These are phyloP conservation scores for Yamadazyma conglobata DNA, from an alignment of 1,139 yeast species.

Conservation along the genomic window DNA sequence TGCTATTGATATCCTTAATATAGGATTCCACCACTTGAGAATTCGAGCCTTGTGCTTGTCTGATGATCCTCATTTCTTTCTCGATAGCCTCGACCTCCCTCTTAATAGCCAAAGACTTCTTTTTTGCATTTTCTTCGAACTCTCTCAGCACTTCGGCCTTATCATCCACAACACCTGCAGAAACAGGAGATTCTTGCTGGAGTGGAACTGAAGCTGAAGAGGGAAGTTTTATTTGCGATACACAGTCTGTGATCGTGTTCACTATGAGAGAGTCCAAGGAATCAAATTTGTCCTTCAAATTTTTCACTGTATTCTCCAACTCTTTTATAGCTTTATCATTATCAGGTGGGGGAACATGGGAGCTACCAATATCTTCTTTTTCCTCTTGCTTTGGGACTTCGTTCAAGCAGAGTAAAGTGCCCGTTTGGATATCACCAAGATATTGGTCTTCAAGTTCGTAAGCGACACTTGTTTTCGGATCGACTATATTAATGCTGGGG, in stretches of 20 bases:
- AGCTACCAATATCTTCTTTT: slow-evolving; percentile 12
- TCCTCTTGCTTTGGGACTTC: slow-evolving; percentile 29
- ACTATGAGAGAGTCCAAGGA: slow-evolving; percentile 7
- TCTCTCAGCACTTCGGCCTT: slow-evolving; percentile 3
- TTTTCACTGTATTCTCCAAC: slow-evolving; percentile 7
- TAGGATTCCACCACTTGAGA: slow-evolving; percentile 41
- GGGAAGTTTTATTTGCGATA: slow-evolving; percentile 1
- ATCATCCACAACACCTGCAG: slow-evolving; percentile 1
- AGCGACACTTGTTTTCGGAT: slow-evolving; percentile 53
- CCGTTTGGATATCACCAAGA: slow-evolving; percentile 54
- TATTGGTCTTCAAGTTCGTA: slow-evolving; percentile 79
- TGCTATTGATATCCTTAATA: slow-evolving; percentile 41
- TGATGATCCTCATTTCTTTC: slow-evolving; percentile 60
- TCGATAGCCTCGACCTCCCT: slow-evolving; percentile 27
- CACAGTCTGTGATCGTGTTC: slow-evolving; percentile 8
- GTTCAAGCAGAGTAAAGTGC: slow-evolving; percentile 57
- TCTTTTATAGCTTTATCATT: slow-evolving; percentile 5
- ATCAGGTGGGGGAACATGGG: slow-evolving; percentile 16
- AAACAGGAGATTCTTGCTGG: slow-evolving; percentile 2
- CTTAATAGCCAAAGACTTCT: background rate
- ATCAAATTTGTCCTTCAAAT: slow-evolving; percentile 9
- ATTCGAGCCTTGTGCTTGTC: slow-evolving; percentile 53
- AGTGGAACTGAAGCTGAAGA: slow-evolving; percentile 1
- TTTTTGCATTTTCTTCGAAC: no score
- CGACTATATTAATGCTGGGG: slow-evolving; percentile 80